Conservation (phyloP, 2,329 filamentous ascomycete species). For the Cordyceps cateniannulata region DNA sequence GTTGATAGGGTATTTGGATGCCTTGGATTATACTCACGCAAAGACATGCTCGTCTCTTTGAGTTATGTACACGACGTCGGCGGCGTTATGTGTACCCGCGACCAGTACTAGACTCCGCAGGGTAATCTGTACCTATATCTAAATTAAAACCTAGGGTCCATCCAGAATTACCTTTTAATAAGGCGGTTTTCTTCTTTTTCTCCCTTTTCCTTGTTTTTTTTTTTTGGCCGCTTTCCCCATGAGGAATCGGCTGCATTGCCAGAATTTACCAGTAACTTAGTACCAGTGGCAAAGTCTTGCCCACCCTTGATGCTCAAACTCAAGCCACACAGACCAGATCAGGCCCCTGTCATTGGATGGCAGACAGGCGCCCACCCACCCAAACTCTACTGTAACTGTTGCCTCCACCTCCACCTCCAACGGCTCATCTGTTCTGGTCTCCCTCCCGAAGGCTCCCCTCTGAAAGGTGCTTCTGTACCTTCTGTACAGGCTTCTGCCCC, state of each 20-base stretch:
- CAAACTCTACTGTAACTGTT: background rate
- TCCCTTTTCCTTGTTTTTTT: background rate
- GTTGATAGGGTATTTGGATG: conserved; percentile 19
- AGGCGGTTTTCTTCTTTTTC: too few relatives aligned
- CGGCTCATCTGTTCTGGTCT: background rate
- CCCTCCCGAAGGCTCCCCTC: background rate
- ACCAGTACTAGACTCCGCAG: too few relatives aligned
- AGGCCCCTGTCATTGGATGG: background rate
- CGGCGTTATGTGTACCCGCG: too few relatives aligned
- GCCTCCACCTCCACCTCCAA: background rate
- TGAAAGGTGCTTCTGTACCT: background rate
- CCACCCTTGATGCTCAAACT: background rate
- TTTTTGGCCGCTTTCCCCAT: too few relatives aligned
- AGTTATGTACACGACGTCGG: too few relatives aligned
- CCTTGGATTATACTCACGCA: conserved; percentile 15
- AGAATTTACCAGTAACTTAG: too few relatives aligned
- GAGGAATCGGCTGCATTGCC: too few relatives aligned
- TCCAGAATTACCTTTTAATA: too few relatives aligned
- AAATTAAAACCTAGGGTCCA: too few relatives aligned
- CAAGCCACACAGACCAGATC: background rate
- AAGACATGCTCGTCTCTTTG: too few relatives aligned
- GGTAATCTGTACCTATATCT: too few relatives aligned
- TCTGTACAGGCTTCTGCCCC: background rate
- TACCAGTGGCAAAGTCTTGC: background rate
- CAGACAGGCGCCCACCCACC: background rate